phyloP scores from a whole-genome alignment of 2,329 filamentous ascomycete species.

The Colletotrichum sp. region DNA sequence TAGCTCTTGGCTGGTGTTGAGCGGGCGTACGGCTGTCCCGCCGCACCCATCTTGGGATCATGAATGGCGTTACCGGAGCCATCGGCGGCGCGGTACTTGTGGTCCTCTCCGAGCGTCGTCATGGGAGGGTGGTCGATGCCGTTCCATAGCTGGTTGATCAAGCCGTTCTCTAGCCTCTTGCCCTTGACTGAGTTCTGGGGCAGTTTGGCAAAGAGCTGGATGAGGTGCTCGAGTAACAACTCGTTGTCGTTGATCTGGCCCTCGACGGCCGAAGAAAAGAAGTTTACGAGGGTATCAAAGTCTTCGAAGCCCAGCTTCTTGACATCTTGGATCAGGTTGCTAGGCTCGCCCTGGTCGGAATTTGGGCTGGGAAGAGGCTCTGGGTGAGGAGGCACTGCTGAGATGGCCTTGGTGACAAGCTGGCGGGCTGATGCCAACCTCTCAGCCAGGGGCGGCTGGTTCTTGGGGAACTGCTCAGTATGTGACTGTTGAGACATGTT shows the following conservation, averaged over 20 bases:
- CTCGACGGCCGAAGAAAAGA: constrained; percentile 14
- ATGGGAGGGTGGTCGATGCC: constrained; percentile 24
- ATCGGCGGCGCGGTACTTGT: constrained; percentile 24
- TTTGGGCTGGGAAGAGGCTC: background rate
- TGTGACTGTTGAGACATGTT: background rate
- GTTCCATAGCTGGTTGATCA: constrained; percentile 24
- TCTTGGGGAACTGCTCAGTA: constrained; percentile 10
- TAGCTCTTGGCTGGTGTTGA: constrained; percentile 18
- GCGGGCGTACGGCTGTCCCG: constrained; percentile 22
- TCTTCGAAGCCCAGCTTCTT: constrained; percentile 24
- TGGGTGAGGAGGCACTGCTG: background rate
- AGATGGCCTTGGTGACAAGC: constrained; percentile 5
- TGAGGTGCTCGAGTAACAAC: constrained; percentile 21
- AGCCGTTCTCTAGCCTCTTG: constrained; percentile 18
- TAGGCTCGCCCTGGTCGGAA: background rate
- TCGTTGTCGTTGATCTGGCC: constrained; percentile 21
- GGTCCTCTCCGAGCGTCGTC: constrained; percentile 17
- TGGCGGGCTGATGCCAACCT: constrained; percentile 11
- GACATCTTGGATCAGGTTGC: constrained; percentile 18
- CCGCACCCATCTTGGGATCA: constrained; percentile 20
- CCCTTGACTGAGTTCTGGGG: constrained; percentile 18
- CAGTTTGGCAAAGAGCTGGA: constrained; percentile 22
- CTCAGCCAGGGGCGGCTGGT: constrained; percentile 9
- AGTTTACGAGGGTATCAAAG: constrained; percentile 21
- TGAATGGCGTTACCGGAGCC: constrained; percentile 24